A percentile compares a stretch with the other conserved stretches of the same genome.
Conservation (phyloP, 768 basidiomycete species). For the Boletales sp. region DNA sequence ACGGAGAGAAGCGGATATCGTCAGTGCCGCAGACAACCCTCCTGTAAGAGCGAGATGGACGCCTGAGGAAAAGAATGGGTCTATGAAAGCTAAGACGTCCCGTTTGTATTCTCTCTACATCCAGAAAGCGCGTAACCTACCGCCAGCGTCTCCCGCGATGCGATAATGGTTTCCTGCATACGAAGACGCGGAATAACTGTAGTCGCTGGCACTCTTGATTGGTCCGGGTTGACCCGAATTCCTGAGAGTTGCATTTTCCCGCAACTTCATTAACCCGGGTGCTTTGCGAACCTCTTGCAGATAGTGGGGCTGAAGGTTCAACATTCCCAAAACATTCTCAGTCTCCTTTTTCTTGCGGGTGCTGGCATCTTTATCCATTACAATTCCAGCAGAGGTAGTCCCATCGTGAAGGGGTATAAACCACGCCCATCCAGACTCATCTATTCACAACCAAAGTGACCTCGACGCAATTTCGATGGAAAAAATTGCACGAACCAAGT, state of each 20-base stretch:
- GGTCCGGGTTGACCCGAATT: constrained; percentile 2
- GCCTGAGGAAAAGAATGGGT: constrained; percentile 12
- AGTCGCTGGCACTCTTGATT: constrained; percentile 45
- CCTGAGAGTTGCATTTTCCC: constrained; percentile 6
- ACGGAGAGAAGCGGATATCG: constrained; percentile 8
- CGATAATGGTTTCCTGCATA: constrained; percentile 53
- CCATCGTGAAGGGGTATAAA: constrained; percentile 51
- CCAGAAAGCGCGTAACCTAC: neutral
- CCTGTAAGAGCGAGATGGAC: constrained; percentile 11
- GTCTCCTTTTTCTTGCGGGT: constrained; percentile 21
- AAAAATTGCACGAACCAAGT: neutral
- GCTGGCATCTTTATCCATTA: constrained; percentile 39
- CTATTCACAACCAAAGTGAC: constrained; percentile 25
- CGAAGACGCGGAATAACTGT: constrained; percentile 52
- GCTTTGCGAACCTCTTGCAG: constrained; percentile 4
- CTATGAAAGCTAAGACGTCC: constrained; percentile 5
- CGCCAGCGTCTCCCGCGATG: constrained; percentile 52
- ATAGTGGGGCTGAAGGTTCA: constrained; percentile 2
- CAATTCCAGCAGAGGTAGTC: constrained; percentile 50
- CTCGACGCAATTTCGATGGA: too few species aligned
- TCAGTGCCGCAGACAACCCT: constrained; percentile 7
- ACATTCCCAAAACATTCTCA: neutral
- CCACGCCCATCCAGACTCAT: constrained; percentile 57
- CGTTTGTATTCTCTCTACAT: neutral
- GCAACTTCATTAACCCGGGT: neutral